Evolutionary conservation across 352 stramenopile species (phyloP).

Genomic region (Plasmopara muralis): DNA sequence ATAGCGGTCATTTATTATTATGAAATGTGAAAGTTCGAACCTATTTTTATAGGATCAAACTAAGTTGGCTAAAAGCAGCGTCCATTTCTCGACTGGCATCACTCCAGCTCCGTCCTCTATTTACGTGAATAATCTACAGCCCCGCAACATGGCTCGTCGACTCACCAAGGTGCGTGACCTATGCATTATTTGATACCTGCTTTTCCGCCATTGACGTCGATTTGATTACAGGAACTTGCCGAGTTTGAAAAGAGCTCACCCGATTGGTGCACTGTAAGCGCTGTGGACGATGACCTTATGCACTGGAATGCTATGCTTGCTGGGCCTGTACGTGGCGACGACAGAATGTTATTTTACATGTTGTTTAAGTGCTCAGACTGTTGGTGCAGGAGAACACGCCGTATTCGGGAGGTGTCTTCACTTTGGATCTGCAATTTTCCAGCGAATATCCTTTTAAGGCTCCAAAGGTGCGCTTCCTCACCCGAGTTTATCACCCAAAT

Average conservation of each 20-base stretch:
- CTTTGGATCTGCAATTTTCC: slow-evolving; percentile 93
- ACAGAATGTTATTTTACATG: too few species aligned
- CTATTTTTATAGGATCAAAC: not conserved
- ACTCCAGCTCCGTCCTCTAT: not conserved
- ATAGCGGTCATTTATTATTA: not conserved
- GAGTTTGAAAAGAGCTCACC: slow-evolving; percentile 88
- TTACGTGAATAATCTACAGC: not conserved
- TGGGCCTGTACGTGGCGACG: slow-evolving; percentile 55
- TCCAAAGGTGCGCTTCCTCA: slow-evolving; percentile 90
- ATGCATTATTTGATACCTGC: not conserved
- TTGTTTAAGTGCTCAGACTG: not conserved
- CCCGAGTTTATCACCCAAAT: slow-evolving; percentile 95
- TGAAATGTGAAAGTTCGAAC: not conserved
- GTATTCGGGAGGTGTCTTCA: slow-evolving; percentile 89
- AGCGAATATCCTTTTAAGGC: slow-evolving; percentile 95
- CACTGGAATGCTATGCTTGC: slow-evolving; percentile 89
- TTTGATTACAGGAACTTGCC: slow-evolving; percentile 56
- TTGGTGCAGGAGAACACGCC: slow-evolving; percentile 66
- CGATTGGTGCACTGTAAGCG: slow-evolving; percentile 83
- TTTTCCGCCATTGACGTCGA: not conserved
- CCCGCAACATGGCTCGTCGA: slow-evolving; percentile 58
- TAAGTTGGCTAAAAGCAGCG: not conserved
- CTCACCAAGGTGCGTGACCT: slow-evolving; percentile 58
- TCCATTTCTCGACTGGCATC: slow-evolving; percentile 28
- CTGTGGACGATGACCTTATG: slow-evolving; percentile 84